Conservation (phyloP, 768 basidiomycete genomes). For the Gymnopilus dilepis region DNA sequence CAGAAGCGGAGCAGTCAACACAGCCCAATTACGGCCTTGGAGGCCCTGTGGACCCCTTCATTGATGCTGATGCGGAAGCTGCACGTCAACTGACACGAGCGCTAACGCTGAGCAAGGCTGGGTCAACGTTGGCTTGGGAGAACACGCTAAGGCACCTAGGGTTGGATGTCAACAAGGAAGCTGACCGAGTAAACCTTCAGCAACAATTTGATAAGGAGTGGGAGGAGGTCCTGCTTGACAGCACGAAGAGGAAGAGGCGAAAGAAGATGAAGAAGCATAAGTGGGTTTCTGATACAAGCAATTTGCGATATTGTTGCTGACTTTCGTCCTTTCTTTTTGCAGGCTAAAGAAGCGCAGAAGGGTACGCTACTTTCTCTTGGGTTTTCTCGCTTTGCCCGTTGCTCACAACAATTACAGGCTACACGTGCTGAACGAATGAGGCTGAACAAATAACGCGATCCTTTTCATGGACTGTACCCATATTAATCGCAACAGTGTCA, state of each 20-base stretch:
- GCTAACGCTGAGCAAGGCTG: slow-evolving; percentile 69
- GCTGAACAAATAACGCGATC: slow-evolving; percentile 24
- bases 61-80: slow-evolving; percentile 80
- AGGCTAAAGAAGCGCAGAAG: slow-evolving; percentile 92
- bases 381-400: neutral
- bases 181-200: slow-evolving; percentile 54
- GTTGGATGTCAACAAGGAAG: slow-evolving; percentile 54
- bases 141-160: slow-evolving; percentile 68
- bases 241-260: slow-evolving; percentile 81
- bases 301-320: too few species aligned
- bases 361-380: slow-evolving; percentile 48
- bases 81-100: slow-evolving; percentile 81
- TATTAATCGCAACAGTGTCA: slow-evolving; percentile 21
- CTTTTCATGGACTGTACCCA: slow-evolving; percentile 8
- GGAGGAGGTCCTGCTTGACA: slow-evolving; percentile 75
- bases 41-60: slow-evolving; percentile 48
- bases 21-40: slow-evolving; percentile 29
- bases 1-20: slow-evolving; percentile 21
- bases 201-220: slow-evolving; percentile 63
- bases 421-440: slow-evolving; percentile 39
- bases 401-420: slow-evolving; percentile 40
- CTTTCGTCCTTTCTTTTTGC: slow-evolving; percentile 16
- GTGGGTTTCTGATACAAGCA: slow-evolving; percentile 61
- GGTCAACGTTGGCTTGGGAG: slow-evolving; percentile 71
- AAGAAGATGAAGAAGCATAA: slow-evolving; percentile 99